phyloP scores from a whole-genome alignment of 805 yeast species.

The Saccharomycopsis selenospora region DNA sequence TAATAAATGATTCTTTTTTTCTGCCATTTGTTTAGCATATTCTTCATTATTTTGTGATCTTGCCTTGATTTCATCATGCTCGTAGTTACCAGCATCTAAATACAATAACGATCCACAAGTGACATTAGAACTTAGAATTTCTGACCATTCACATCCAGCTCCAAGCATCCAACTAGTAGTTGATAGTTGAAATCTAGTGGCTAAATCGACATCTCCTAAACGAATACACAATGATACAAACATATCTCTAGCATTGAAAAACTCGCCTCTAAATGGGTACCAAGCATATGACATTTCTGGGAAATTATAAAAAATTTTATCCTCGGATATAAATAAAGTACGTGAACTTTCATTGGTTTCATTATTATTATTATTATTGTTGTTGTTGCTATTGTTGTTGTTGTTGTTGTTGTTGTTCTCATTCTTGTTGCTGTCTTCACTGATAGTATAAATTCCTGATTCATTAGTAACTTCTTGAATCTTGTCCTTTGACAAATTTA shows the following conservation, averaged over 20 bases:
- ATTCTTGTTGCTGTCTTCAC: background rate
- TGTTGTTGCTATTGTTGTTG: background rate
- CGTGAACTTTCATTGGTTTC: background rate
- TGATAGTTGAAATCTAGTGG: slow-evolving; percentile 49
- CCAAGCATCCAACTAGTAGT: slow-evolving; percentile 68
- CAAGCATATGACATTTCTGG: slow-evolving; percentile 43
- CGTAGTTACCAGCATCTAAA: slow-evolving; percentile 57
- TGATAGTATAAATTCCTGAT: background rate
- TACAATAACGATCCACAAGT: slow-evolving; percentile 65
- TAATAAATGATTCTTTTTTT: slow-evolving; percentile 28
- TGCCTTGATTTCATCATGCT: slow-evolving; percentile 37
- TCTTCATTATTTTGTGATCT: slow-evolving; percentile 24
- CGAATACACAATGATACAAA: slow-evolving; percentile 59
- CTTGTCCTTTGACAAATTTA: background rate
- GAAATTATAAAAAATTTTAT: background rate
- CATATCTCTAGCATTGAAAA: slow-evolving; percentile 69
- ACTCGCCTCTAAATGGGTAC: slow-evolving; percentile 72
- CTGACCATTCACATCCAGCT: slow-evolving; percentile 61
- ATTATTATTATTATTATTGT: background rate
- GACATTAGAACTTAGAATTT: slow-evolving; percentile 55
- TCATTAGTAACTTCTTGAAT: too few species aligned
- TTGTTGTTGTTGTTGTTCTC: too few species aligned
- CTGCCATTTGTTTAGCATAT: slow-evolving; percentile 22
- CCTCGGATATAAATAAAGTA: background rate
- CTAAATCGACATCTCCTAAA: slow-evolving; percentile 53